phyloP scores from a whole-genome alignment of 345 rosid genomes.

The rapeseed (Brassica napus) region Da-Ae NC_063450.1:37481501-37482000 shows the following conservation, averaged over 20 bases:
- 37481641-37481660: background rate
- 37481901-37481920: slow-evolving; percentile 17
- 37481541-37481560: background rate
- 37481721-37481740: background rate
- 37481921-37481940: slow-evolving; percentile 32
- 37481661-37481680: background rate
- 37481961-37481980: slow-evolving; percentile 1
- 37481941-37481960: background rate
- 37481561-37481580: background rate
- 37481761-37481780: background rate
- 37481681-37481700: background rate
- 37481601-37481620: too few species aligned
- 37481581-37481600: too few species aligned
- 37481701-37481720: background rate
- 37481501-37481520: too few species aligned
- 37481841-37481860: slow-evolving; percentile 24
- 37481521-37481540: too few species aligned
- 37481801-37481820: background rate
- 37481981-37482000: slow-evolving; percentile 13
- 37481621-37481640: background rate
- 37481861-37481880: slow-evolving; percentile 24
- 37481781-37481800: background rate
- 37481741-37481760: slow-evolving; percentile 8
- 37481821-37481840: background rate
- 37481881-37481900: slow-evolving; percentile 17